A percentile compares a stretch with the other conserved stretches of the same genome.
Evolutionary conservation across 1,139 yeast species (phyloP).

Genomic region (Candida mesenterica): DNA sequence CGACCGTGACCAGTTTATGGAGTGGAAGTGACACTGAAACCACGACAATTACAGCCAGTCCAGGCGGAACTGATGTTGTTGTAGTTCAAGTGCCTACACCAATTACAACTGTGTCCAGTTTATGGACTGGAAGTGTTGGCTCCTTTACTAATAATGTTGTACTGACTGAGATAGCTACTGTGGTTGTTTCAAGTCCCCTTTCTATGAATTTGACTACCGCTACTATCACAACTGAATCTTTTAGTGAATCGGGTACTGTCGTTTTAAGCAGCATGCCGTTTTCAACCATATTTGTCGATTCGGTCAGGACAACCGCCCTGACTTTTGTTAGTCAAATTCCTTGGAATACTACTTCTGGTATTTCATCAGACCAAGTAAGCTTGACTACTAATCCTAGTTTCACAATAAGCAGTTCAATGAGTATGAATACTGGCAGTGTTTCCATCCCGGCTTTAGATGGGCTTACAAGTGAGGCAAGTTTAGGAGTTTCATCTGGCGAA

Average conservation of each 20-base stretch:
- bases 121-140: conserved; percentile 12
- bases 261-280: background rate
- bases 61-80: conserved; percentile 11
- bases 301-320: background rate
- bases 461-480: too few relatives aligned
- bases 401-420: background rate
- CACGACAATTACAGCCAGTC: conserved; percentile 7
- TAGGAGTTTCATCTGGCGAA: too few relatives aligned
- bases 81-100: conserved; percentile 9
- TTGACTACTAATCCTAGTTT: too few relatives aligned
- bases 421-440: background rate
- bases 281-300: background rate
- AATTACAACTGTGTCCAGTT: conserved; percentile 15
- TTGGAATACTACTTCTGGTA: background rate
- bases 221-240: too few relatives aligned
- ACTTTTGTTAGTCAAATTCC: background rate
- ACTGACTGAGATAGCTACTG: too few relatives aligned
- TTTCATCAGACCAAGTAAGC: background rate
- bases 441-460: background rate
- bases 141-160: too few relatives aligned
- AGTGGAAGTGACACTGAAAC: conserved; percentile 11
- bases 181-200: too few relatives aligned
- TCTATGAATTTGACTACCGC: too few relatives aligned
- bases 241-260: too few relatives aligned
- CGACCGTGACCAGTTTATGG: conserved; percentile 11